Evolutionary conservation across 495 filamentous ascomycete genomes (phyloP).

Genomic region (Tuber borchii): DNA sequence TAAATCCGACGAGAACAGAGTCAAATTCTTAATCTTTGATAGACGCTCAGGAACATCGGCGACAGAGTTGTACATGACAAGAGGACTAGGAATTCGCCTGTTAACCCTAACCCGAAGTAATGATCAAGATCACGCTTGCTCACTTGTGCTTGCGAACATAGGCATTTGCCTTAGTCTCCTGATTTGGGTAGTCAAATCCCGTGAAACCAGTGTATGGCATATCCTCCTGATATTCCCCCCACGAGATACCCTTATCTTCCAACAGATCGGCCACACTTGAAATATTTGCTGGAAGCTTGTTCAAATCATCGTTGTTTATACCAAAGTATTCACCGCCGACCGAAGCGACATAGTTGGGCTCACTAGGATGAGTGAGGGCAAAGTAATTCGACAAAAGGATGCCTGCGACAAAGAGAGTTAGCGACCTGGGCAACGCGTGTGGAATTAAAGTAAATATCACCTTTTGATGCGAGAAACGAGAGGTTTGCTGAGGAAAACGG

Average conservation of each 20-base stretch:
- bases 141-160: constrained; percentile 76
- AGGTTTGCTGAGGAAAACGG: constrained; percentile 44
- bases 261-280: constrained; percentile 65
- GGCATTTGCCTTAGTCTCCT: constrained; percentile 51
- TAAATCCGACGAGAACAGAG: constrained; percentile 56
- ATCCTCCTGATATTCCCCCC: constrained; percentile 65
- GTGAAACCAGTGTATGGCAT: constrained; percentile 63
- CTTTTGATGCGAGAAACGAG: constrained; percentile 54
- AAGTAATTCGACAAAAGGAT: constrained; percentile 61
- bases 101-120: not conserved
- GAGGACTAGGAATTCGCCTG: constrained; percentile 43
- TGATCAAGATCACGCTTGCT: not conserved
- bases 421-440: not conserved
- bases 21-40: constrained; percentile 62
- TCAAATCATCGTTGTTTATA: constrained; percentile 57
- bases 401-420: constrained; percentile 27
- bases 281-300: constrained; percentile 53
- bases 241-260: constrained; percentile 60
- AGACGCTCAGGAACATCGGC: constrained; percentile 51
- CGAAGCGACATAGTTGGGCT: constrained; percentile 64
- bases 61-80: constrained; percentile 56
- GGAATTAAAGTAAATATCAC: not conserved
- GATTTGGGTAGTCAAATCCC: constrained; percentile 54
- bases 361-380: constrained; percentile 58
- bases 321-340: constrained; percentile 62